Evolutionary conservation across 1,284 basidiomycete genomes (phyloP), one percentile per base, ranked within the genome.

Genomic region (Ganoderma multipileum): DNA sequence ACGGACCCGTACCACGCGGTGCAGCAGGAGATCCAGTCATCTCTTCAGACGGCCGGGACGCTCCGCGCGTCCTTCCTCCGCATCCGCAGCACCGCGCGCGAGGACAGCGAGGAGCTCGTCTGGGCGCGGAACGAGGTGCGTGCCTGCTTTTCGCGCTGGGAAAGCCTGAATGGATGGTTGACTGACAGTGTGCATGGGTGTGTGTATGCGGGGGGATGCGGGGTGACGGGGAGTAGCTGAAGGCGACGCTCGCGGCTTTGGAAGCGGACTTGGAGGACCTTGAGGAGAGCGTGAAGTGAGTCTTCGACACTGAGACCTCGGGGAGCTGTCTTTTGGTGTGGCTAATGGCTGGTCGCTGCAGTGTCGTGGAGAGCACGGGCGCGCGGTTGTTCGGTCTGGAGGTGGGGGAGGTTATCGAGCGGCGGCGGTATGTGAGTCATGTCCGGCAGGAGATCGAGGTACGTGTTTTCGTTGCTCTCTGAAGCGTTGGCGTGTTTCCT

Each of bases 251-350:
- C 11, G 86, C 88, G 1, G 82, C 91, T 0, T 82, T 97, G 39
- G 93, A 95, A 76, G 90, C 92, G 0, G 95, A 97, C 81, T 78
- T 96, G 36, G 93, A 95, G 70, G 95, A 95, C 76, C 81, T 97
- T 26, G 95, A 96, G 64, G 94, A 95, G 76, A 95, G 94, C 73
- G 95, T 97, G 36, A 90, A 88, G 87, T 93, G 79, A 71, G 87
- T 71, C 2, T 28, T n/a, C n/a, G n/a, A n/a, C n/a, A n/a, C n/a
- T n/a, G n/a, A n/a, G n/a, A n/a, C n/a, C n/a, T n/a, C n/a, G n/a
- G n/a, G n/a, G n/a, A n/a, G n/a, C n/a, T n/a, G n/a, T 44, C 2
- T 20, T 2, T 44, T 18, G 6, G 42, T 44, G 18, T n/a, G 42
- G 42, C 18, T 44, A n/a, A 44, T n/a, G 20, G 5, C 7, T 47